phyloP scores from a whole-genome alignment of 768 basidiomycete genomes.

The Termitomyces sp. region DNA sequence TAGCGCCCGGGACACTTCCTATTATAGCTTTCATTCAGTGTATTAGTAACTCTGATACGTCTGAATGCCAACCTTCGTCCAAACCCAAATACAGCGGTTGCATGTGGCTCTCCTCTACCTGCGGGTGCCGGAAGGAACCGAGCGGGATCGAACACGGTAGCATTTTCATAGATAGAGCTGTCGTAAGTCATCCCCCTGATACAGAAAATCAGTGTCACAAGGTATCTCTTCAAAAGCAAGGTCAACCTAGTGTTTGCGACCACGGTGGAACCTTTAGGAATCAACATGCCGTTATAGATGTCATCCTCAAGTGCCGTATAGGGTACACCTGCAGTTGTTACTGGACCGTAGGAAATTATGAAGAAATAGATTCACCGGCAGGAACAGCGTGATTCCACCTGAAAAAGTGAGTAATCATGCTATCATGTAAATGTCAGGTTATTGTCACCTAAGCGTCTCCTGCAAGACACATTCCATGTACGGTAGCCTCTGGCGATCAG shows the following conservation, averaged over 20 bases:
- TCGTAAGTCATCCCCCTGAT: slow-evolving; percentile 35
- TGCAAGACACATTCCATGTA: slow-evolving; percentile 25
- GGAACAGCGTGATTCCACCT: slow-evolving; percentile 19
- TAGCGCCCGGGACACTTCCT: slow-evolving; percentile 34
- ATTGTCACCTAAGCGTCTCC: slow-evolving; percentile 17
- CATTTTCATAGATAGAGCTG: slow-evolving; percentile 26
- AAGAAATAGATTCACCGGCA: slow-evolving; percentile 10
- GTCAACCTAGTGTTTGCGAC: neutral
- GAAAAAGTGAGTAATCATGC: neutral
- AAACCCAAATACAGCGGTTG: slow-evolving; percentile 18
- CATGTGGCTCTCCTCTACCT: slow-evolving; percentile 10
- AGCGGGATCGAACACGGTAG: slow-evolving; percentile 33
- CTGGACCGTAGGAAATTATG: neutral
- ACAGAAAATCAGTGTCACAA: slow-evolving; percentile 28
- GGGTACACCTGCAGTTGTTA: neutral
- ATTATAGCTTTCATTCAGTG: neutral
- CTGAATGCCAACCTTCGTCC: slow-evolving; percentile 17
- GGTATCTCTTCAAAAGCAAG: neutral
- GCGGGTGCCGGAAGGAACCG: slow-evolving; percentile 25
- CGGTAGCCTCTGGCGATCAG: slow-evolving; percentile 20
- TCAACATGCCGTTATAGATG: neutral
- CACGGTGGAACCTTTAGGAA: slow-evolving; percentile 27
- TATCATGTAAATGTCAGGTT: neutral
- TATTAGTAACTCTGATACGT: too few species aligned
- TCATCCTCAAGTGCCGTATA: neutral